Conservation (phyloP, 2,329 filamentous ascomycete genomes). For the Aspergillus latus region DNA sequence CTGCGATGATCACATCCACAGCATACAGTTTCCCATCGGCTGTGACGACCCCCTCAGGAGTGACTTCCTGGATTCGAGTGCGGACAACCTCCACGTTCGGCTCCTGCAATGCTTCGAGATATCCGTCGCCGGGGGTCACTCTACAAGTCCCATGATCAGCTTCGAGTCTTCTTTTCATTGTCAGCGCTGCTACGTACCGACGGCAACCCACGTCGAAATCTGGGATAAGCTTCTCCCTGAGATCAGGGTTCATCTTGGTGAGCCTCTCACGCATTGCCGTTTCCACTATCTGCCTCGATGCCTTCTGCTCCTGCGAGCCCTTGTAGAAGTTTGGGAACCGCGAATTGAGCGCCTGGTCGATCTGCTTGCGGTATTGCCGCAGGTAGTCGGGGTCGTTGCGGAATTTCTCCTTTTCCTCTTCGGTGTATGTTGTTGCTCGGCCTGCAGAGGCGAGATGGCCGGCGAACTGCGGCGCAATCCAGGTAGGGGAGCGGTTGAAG, state of each 20-base stretch:
- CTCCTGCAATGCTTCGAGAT: slow-evolving; percentile 10
- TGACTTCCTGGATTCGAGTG: too few species aligned
- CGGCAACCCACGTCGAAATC: slow-evolving; percentile 25
- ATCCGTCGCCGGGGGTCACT: slow-evolving; percentile 19
- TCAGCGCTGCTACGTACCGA: slow-evolving; percentile 14
- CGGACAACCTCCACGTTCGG: too few species aligned
- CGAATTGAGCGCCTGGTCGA: slow-evolving; percentile 14
- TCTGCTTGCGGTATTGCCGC: slow-evolving; percentile 13
- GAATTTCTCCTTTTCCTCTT: slow-evolving; percentile 12
- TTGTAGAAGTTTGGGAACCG: slow-evolving; percentile 9
- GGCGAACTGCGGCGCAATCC: slow-evolving; percentile 16
- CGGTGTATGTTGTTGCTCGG: slow-evolving; percentile 1
- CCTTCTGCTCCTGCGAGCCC: neutral
- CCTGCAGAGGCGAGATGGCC: neutral
- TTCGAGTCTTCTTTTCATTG: slow-evolving; percentile 26
- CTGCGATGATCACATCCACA: too few species aligned
- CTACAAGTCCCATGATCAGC: slow-evolving; percentile 7
- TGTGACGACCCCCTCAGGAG: too few species aligned
- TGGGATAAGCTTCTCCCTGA: slow-evolving; percentile 13
- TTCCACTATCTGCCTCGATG: neutral
- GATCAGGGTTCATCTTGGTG: neutral
- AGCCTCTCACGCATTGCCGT: slow-evolving; percentile 1
- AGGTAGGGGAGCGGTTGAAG: slow-evolving; percentile 19
- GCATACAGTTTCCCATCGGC: too few species aligned
- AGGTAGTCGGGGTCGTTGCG: slow-evolving; percentile 10